Evolutionary conservation across 169 alveolate species (phyloP).

Genomic region (Cryptosporidium ubiquitum): DNA sequence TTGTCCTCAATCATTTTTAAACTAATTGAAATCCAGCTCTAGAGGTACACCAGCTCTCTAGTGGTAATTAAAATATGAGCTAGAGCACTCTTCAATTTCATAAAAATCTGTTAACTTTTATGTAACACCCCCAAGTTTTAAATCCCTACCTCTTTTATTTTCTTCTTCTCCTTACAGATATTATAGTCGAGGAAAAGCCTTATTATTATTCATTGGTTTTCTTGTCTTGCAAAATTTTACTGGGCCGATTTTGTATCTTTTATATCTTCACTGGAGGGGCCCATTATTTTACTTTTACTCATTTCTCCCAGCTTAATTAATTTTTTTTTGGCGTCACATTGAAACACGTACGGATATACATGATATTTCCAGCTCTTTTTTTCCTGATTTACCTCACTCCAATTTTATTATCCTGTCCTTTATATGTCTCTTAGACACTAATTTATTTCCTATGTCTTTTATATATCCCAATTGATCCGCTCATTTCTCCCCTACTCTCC

Average conservation of each 20-base stretch:
- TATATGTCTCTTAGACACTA: constrained; percentile 48
- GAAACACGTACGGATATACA: constrained; percentile 72
- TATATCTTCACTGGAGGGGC: constrained; percentile 34
- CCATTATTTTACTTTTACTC: constrained; percentile 18
- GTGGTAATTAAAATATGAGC: neutral
- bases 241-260: constrained; percentile 31
- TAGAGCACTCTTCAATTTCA: neutral
- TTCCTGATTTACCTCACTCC: constrained; percentile 11
- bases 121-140: neutral
- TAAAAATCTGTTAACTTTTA: neutral
- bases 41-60: constrained; percentile 4
- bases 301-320: constrained; percentile 2
- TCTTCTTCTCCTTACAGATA: neutral
- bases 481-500: constrained; percentile 65
- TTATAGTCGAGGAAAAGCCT: neutral
- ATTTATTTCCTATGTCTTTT: constrained; percentile 14
- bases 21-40: neutral
- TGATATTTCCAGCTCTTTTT: constrained; percentile 27
- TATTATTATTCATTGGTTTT: constrained; percentile 8
- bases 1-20: constrained; percentile 15
- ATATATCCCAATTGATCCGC: constrained; percentile 56
- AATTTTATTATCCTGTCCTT: neutral
- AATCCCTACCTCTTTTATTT: neutral
- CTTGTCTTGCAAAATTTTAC: neutral
- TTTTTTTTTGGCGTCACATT: constrained; percentile 58